phyloP scores from a whole-genome alignment of 2,329 filamentous ascomycete species.

The Hypocreales sp. region DNA sequence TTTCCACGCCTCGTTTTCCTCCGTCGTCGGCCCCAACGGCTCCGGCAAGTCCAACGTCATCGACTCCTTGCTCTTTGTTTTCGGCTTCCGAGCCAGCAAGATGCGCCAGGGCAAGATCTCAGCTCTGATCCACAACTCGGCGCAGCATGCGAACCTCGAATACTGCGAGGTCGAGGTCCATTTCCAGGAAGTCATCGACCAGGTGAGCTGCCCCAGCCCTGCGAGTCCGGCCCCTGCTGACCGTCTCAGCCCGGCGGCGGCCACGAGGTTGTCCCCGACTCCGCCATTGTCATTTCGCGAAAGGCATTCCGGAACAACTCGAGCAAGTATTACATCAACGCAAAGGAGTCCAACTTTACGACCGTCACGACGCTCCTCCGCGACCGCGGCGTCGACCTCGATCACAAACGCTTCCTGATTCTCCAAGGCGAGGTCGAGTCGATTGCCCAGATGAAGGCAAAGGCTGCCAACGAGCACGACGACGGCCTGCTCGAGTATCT shows the following conservation, averaged over 20 bases:
- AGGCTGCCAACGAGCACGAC: conserved; percentile 87
- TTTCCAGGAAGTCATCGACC: conserved; percentile 88
- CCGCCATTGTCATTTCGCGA: conserved; percentile 74
- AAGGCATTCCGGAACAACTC: conserved; percentile 95
- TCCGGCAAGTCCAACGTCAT: conserved; percentile 99
- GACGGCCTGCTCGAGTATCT: conserved; percentile 93
- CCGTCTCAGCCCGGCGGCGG: conserved; percentile 47
- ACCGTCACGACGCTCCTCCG: conserved; percentile 75
- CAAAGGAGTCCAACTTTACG: conserved; percentile 80
- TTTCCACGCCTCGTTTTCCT: conserved; percentile 94
- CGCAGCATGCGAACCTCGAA: conserved; percentile 68
- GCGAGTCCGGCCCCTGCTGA: conserved; percentile 9
- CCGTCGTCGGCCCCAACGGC: conserved; percentile 92
- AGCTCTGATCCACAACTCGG: conserved; percentile 93
- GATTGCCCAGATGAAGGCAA: conserved; percentile 98
- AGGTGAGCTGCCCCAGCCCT: conserved; percentile 26
- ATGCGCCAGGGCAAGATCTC: conserved; percentile 99
- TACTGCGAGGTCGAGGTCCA: conserved; percentile 93
- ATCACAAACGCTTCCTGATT: conserved; percentile 96
- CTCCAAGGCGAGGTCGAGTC: conserved; percentile 96
- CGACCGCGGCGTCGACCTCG: conserved; percentile 81
- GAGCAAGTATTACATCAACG: conserved; percentile 96
- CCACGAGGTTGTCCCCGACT: conserved; percentile 65
- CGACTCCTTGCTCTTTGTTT: conserved; percentile 95
- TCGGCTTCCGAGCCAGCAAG: conserved; percentile 96